Base-by-base conservation (phyloP, 1,284 basidiomycete genomes). In the Ceraceosorus guamensis region DNA sequence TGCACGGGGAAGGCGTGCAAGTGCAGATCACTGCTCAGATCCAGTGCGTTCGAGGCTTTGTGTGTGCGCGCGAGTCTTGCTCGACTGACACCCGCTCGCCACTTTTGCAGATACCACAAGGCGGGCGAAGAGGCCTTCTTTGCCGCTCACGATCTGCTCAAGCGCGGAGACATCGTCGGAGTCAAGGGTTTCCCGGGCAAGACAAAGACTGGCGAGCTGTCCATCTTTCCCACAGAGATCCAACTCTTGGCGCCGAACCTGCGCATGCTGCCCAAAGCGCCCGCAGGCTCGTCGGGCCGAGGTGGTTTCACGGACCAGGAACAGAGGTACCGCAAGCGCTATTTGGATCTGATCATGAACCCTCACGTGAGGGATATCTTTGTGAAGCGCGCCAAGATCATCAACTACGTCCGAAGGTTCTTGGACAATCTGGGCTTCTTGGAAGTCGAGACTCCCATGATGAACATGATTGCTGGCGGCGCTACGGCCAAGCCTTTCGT, bases 401-500 rank as follows among this genome's bases (percentile, higher is more conserved):
- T 78, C 66, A 74, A 76, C 64, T 77, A 78, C 66, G 81, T 96
- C 68, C 85, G 93, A 57, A 87, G 86, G 35, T 57, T 33, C 52
- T 80, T 99, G 60, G 92, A 97, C 77, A 81, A 82, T 70, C 84
- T 89, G 46, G 93, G 92, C 45, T 99, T 99, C 83, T 84, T 98
- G 78, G 95, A 99, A 80, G 92, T 98, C 60, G 93, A 99, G 79
- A 99, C 93, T 5, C 93, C 95, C 7, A 96, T 99, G 83, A 98
- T 91, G 80, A 92, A 88, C 77, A 85, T 96, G 82, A 85, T 91
- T 65, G 95, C 95, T 6, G 93, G 93, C 55, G 93, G 93, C 59
- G 93, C 93, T 34, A 97, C 91, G 4, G 93, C 93, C 69, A 98
- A 97, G 82, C 93, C 93, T 2, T 99, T 99, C 80, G 77, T 98